Base-by-base conservation (phyloP, 805 yeast genomes). In the Suhomyces xylopsoci region DNA sequence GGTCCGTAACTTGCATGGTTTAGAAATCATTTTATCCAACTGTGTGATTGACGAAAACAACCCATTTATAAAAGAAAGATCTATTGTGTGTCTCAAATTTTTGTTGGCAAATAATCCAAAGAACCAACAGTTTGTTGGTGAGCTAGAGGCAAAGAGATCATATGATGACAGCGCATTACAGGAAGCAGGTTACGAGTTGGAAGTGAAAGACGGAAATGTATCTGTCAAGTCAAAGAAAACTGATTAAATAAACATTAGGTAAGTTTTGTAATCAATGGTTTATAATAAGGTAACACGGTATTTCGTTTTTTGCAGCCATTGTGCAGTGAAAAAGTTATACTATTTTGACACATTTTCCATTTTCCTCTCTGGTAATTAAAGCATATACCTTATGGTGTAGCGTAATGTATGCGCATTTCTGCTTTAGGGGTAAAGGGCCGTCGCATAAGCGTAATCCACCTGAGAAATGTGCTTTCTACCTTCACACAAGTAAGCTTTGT, bases 31-130 rank as follows among this genome's bases (percentile, higher is more conserved):
- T 0, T 71, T 93, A 22, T 87, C 92, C 7, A 87, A 85, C 56
- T 92, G 97, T 70, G 81, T 87, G 40, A 84, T 94, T 49, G 98
- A 93, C 66, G 85, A 84, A 45, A 83, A 88, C 64, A 96, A 94
- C 65, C 98, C 97, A 0, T 93, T 79, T 60, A 85, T 88, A 52
- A 87, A 90, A 58, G 99, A 93, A 63, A 73, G 93, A 54, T 80
- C 96, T 1, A 88, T 94, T 32, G 70, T 93, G 6, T 90, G 97
- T 62, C 65, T 94, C 26, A 81, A 85, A 61, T 85, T 84, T 55
- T 68, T 91, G 30, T 68, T 93, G 14, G 80, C 81, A 22, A 76
- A 80, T 8, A 94, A 94, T 60, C 62, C 58, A 3, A 76, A 73
- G 46, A 94, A 93, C 65, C 97, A 93, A 68, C 74, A 79, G 1